Base-by-base conservation (phyloP, 2,329 filamentous ascomycete species). In the Oidium heveae region DNA sequence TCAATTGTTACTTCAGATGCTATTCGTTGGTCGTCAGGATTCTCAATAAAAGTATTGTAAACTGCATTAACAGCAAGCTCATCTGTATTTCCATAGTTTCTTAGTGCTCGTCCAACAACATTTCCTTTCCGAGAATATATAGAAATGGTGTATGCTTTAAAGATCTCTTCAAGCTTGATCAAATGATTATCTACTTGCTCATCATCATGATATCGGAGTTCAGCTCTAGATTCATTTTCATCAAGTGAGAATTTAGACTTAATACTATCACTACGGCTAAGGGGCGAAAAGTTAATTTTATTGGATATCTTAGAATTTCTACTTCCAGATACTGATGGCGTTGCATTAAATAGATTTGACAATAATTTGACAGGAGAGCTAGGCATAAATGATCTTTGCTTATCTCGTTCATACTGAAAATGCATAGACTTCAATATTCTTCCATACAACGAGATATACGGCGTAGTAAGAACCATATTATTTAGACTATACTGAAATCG, bases 331-430 rank as follows among this genome's bases (percentile, higher is more conserved):
- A 65, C 56, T 34, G 59, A 50, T 33, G 34, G 59, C 56, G 59
- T 60, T 13, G 69, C 66, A 57, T 70, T 72, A 36, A 72, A 66
- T 55, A 95, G 77, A 63, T 76, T 94, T 0, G 88, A 93, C 16
- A 96, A 72, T 63, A 94, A 74, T 66, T 95, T 96, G 51, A 93
- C 85, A 0, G 89, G 88, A 0, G 88, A 95, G n/a, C 82, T 77
- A 4, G 80, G 79, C 10, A 89, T 74, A 63, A 85, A 84, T 0
- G 79, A 80, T 55, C 75, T 75, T 12, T 77, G 75, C 65, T 77
- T 83, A 62, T 80, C 77, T 0, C 75, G 72, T 43, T 80, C 75
- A 34, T 77, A 71, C 20, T 76, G 71, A 43, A 84, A 71, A 50
- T 74, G 75, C 24, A 94, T 69, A 4, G 79, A 78, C 36, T 81